Evolutionary conservation across 495 filamentous ascomycete genomes (phyloP), one percentile per base, ranked within the genome.

Genomic region (Xylaria palmicola): DNA sequence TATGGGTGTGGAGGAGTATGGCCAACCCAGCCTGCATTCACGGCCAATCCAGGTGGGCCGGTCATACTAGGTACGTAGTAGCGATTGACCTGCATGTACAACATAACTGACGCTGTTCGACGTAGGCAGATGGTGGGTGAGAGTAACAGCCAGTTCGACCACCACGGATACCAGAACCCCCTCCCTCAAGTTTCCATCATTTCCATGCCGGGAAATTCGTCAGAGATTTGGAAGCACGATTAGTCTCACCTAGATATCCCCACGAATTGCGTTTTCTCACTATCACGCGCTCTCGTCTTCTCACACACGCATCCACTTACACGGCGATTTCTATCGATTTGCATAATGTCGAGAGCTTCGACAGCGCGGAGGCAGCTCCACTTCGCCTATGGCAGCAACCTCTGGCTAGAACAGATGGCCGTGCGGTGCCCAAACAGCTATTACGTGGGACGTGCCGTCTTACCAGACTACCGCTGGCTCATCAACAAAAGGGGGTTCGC

Each of bases 381-480:
- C 75, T 90, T 91, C 68, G 89, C 82, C 68, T 91, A 90, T 72
- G 89, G 88, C 66, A 86, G 81, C 59, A 92, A 92, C 67, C 80
- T 91, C 60, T 89, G 85, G 66, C 75, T 79, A 20, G 71, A 78
- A 5, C 88, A 91, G 70, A 91, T 91, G 89, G 54, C 40, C 9
- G 56, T 68, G 22, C 85, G 89, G 62, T 92, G 88, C 66, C 81
- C 78, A 2, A 66, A 75, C 3, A 81, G 81, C 56, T 65, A 34
- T 24, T 81, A 80, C 60, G 59, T 76, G 19, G 81, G 82, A 19
- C 68, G 77, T 1, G 83, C 74, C 6, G 64, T 77, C 0, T 76
- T 91, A 1, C 66, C 74, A 1, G 66, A 69, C 19, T 89, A 84
- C 76, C 73, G 77, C 52, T 90, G 87, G 86, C 75, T 88, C 12